Evolutionary conservation across 768 basidiomycete genomes (phyloP).

Genomic region (Trametopsis cervina): DNA sequence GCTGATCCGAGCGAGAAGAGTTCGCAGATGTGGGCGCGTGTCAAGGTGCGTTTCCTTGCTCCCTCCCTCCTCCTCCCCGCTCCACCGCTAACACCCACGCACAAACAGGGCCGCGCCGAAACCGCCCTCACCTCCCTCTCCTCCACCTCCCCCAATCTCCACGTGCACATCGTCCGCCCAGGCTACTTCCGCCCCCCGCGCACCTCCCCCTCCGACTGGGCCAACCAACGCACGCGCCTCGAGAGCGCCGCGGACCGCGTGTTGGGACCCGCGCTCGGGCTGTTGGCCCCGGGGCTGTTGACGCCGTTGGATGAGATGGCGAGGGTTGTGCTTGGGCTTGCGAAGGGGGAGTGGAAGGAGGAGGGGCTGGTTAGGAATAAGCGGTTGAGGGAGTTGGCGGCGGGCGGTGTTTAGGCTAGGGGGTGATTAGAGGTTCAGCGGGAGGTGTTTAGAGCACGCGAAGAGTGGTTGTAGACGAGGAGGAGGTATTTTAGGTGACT

Average conservation of each 20-base stretch:
- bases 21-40: conserved; percentile 25
- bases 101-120: conserved; percentile 25
- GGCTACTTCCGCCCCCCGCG: conserved; percentile 29
- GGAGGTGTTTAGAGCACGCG: no score
- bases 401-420: no score
- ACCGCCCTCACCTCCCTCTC: conserved; percentile 23
- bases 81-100: background rate
- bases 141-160: conserved; percentile 16
- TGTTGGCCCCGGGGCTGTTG: conserved; percentile 16
- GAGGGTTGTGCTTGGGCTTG: conserved; percentile 39
- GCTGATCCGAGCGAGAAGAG: conserved; percentile 29
- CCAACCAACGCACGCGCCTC: conserved; percentile 18
- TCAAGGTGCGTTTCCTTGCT: conserved; percentile 26
- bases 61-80: background rate
- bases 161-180: conserved; percentile 25
- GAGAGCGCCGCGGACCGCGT: conserved; percentile 14
- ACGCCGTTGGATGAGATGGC: conserved; percentile 25
- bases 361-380: conserved; percentile 23
- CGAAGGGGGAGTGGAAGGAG: conserved; percentile 44
- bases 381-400: conserved; percentile 16
- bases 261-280: conserved; percentile 12
- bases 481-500: no score
- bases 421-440: no score
- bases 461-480: no score
- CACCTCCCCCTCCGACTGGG: conserved; percentile 22